Percentiles rank a stretch among this genome's conserved stretches.
Conservation (phyloP, 192 early-diverging fungal species). For the Backusella liffmaniae region DNA sequence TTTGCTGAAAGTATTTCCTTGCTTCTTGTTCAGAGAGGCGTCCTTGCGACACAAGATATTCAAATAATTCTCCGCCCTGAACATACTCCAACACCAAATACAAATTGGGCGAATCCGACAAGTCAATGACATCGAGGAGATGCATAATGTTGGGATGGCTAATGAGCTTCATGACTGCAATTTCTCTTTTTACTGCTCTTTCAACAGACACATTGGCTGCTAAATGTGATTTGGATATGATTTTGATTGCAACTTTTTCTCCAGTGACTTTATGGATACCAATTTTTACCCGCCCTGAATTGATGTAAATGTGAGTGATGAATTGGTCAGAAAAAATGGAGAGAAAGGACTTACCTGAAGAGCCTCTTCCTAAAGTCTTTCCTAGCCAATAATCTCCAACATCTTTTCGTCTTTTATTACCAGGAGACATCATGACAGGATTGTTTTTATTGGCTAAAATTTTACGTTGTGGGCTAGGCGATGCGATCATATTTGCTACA, state of each 20-base stretch:
- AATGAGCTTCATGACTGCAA: slow-evolving; percentile 54
- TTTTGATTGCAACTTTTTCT: slow-evolving; percentile 54
- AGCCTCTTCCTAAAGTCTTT: slow-evolving; percentile 49
- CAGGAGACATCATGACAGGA: slow-evolving; percentile 17
- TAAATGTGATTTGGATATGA: slow-evolving; percentile 49
- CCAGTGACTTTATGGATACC: slow-evolving; percentile 50
- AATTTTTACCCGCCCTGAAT: slow-evolving; percentile 48
- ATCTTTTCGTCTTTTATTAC: slow-evolving; percentile 38
- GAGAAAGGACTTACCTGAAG: slow-evolving; percentile 42
- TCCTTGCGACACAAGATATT: slow-evolving; percentile 63
- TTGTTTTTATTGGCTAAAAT: slow-evolving; percentile 7
- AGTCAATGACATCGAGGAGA: slow-evolving; percentile 50
- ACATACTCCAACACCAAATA: slow-evolving; percentile 66
- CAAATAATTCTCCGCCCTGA: slow-evolving; percentile 73
- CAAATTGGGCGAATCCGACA: slow-evolving; percentile 34
- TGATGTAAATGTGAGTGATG: neutral
- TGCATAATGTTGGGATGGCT: slow-evolving; percentile 54
- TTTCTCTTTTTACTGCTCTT: slow-evolving; percentile 51
- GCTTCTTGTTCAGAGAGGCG: slow-evolving; percentile 59
- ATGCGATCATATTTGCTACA: slow-evolving; percentile 16
- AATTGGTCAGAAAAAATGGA: neutral
- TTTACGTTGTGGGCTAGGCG: slow-evolving; percentile 27
- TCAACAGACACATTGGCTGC: slow-evolving; percentile 43
- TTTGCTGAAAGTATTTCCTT: slow-evolving; percentile 73
- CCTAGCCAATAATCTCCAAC: slow-evolving; percentile 49